Evolutionary conservation across 176 grass and related monocot genomes (phyloP).

Genomic region (Phyllostachys edulis): DNA sequence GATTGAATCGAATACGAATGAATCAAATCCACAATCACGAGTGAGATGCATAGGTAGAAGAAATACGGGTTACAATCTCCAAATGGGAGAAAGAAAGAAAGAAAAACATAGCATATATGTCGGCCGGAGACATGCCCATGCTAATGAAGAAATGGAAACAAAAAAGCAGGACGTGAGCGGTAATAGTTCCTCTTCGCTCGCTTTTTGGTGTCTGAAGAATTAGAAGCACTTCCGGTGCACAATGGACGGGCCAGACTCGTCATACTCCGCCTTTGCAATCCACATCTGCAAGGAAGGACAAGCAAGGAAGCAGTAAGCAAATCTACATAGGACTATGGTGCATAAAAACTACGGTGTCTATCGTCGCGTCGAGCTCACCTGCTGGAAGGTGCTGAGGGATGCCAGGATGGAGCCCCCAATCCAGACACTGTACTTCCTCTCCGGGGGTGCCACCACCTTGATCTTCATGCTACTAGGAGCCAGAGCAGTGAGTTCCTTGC

Average conservation of each 20-base stretch:
- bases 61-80: not conserved
- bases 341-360: not conserved
- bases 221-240: conserved; percentile 2
- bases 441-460: conserved; percentile 88
- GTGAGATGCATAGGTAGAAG: not conserved
- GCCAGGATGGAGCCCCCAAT: conserved; percentile 94
- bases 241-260: not conserved
- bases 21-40: not conserved
- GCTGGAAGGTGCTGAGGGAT: conserved; percentile 96
- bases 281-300: not conserved
- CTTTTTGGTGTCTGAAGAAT: not conserved
- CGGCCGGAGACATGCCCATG: not conserved
- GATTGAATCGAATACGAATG: not conserved
- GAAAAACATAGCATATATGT: not conserved
- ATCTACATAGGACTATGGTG: not conserved
- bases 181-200: not conserved
- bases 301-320: not conserved
- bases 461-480: conserved; percentile 99
- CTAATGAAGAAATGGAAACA: not conserved
- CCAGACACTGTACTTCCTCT: conserved; percentile 95
- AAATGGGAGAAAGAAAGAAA: not conserved
- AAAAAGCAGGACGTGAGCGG: not conserved
- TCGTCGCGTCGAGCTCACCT: conserved; percentile 36
- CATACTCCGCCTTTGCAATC: not conserved
- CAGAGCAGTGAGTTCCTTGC: conserved; percentile 89